Conservation (phyloP, 768 basidiomycete species). For the Vararia minispora region DNA sequence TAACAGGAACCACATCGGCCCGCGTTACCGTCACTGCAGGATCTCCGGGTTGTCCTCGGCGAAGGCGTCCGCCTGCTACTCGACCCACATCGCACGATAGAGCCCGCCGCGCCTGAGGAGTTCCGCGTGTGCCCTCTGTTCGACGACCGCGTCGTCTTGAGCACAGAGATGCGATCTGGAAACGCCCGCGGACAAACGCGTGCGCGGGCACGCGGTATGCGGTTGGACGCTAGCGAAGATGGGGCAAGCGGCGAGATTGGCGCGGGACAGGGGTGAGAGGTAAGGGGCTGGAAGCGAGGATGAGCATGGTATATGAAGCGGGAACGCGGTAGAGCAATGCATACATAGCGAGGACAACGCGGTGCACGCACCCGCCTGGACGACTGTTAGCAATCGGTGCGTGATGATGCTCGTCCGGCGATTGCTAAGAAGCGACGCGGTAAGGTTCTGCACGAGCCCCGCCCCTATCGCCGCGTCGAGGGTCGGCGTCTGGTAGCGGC, state of each 20-base stretch:
- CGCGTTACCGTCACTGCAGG: too few species aligned
- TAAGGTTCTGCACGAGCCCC: slow-evolving; percentile 92
- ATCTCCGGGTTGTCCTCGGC: slow-evolving; percentile 5
- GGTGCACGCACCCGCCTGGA: slow-evolving; percentile 63
- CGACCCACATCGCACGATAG: slow-evolving; percentile 75
- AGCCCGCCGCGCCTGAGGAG: slow-evolving; percentile 59
- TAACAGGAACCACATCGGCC: too few species aligned
- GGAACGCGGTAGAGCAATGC: too few species aligned
- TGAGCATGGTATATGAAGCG: too few species aligned
- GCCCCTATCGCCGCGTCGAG: slow-evolving; percentile 91
- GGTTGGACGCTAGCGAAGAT: too few species aligned
- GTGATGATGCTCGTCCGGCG: slow-evolving; percentile 91
- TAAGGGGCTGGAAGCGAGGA: too few species aligned
- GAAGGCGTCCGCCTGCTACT: slow-evolving; percentile 38
- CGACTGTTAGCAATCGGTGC: slow-evolving; percentile 80
- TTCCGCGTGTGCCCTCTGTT: slow-evolving; percentile 89
- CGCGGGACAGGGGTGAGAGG: too few species aligned
- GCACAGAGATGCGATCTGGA: slow-evolving; percentile 83
- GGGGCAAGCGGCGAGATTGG: too few species aligned
- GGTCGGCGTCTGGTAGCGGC: slow-evolving; percentile 68
- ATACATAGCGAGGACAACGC: slow-evolving; percentile 1
- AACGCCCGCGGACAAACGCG: not conserved
- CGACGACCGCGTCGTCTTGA: slow-evolving; percentile 86
- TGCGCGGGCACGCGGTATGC: not conserved
- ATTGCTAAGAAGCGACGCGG: slow-evolving; percentile 62